Percentiles rank a stretch among this genome's conserved stretches.
Conservation (phyloP, 1,284 basidiomycete species). For the Pulveroboletus sp. region DNA sequence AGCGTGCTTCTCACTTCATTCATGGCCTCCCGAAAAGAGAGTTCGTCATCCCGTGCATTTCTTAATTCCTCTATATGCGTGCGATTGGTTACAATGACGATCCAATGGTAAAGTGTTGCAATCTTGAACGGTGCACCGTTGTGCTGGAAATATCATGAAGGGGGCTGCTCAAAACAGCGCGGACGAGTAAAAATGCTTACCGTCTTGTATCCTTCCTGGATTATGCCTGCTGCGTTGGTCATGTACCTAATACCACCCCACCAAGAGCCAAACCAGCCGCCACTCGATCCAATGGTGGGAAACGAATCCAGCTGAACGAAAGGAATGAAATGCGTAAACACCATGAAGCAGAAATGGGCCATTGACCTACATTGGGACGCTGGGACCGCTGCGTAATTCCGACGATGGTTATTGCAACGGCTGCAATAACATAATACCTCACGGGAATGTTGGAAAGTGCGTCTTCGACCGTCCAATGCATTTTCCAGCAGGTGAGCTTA, state of each 20-base stretch:
- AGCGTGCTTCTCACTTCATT: not conserved
- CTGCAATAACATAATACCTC: not conserved
- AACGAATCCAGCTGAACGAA: slow-evolving; percentile 21
- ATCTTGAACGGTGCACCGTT: slow-evolving; percentile 1
- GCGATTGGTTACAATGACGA: not conserved
- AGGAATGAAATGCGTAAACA: no score
- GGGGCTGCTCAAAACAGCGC: not conserved
- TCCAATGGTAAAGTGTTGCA: not conserved
- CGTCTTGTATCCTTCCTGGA: slow-evolving; percentile 8
- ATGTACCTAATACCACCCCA: slow-evolving; percentile 12
- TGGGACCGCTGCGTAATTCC: no score
- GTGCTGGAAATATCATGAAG: not conserved
- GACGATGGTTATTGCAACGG: no score
- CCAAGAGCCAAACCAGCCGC: slow-evolving; percentile 17
- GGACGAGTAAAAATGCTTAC: not conserved
- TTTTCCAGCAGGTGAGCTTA: not conserved
- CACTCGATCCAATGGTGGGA: slow-evolving; percentile 20
- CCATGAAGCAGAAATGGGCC: no score
- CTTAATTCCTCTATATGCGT: not conserved
- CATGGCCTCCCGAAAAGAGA: not conserved
- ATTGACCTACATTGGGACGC: no score
- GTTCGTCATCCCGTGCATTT: not conserved
- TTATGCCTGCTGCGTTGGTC: not conserved
- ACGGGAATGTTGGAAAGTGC: not conserved
- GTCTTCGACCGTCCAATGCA: not conserved